Evolutionary conservation across 1,139 yeast species (phyloP).

Genomic region (Candida freyschussii): DNA sequence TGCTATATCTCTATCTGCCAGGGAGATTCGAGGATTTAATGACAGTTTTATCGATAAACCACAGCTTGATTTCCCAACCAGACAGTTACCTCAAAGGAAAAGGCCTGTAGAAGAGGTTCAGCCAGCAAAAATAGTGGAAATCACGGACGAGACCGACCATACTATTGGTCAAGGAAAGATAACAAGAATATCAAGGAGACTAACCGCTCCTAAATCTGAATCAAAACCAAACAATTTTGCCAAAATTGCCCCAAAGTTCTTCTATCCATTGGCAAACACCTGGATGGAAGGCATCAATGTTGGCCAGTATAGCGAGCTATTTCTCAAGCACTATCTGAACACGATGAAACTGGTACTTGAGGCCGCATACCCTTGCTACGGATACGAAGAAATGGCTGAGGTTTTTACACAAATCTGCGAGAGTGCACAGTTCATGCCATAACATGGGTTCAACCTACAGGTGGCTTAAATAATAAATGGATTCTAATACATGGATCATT

Average conservation of each 20-base stretch:
- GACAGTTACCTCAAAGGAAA: conserved; percentile 23
- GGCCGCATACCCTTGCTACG: conserved; percentile 33
- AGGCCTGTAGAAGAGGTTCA: conserved; percentile 13
- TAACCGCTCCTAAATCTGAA: conserved; percentile 18
- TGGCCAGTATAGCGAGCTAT: conserved; percentile 32
- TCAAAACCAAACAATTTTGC: conserved; percentile 28
- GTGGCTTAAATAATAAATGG: too few species aligned
- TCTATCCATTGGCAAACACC: conserved; percentile 35
- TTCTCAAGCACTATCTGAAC: conserved; percentile 32
- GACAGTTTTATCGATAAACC: conserved; percentile 40
- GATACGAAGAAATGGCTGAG: conserved; percentile 30
- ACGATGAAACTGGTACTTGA: conserved; percentile 29
- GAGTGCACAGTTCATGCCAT: too few species aligned
- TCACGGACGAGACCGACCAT: not conserved
- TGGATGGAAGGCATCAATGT: conserved; percentile 34
- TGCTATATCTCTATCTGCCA: conserved; percentile 51
- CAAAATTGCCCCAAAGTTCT: conserved; percentile 29
- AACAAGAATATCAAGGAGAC: conserved; percentile 30
- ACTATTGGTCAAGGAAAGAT: conserved; percentile 15
- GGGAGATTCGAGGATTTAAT: conserved; percentile 58
- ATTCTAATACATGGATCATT: too few species aligned
- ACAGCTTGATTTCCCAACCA: conserved; percentile 31
- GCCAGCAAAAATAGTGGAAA: conserved; percentile 11
- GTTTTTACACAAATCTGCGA: conserved; percentile 16
- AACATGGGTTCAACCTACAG: too few species aligned